Conservation (phyloP, 768 basidiomycete genomes). For the Termitomyces sp. region DNA sequence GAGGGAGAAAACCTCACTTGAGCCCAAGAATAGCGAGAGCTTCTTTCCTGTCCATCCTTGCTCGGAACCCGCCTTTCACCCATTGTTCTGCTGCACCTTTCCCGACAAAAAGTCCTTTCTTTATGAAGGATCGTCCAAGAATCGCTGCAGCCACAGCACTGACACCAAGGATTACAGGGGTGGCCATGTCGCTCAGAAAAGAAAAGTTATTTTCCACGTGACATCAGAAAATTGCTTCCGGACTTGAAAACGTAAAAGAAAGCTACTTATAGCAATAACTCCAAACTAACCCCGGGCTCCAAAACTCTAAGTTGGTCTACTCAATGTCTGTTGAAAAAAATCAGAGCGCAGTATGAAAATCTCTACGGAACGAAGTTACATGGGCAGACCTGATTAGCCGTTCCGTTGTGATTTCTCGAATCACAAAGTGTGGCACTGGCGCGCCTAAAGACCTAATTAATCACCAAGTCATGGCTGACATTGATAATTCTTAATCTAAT, state of each 20-base stretch:
- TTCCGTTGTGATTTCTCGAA: neutral
- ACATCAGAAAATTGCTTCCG: neutral
- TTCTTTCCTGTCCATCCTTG: slow-evolving; percentile 95
- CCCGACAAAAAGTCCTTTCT: slow-evolving; percentile 53
- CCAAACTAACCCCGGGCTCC: neutral
- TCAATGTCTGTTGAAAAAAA: neutral
- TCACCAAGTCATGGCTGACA: neutral
- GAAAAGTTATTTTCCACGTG: slow-evolving; percentile 8
- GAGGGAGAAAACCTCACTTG: slow-evolving; percentile 54
- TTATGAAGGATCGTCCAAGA: slow-evolving; percentile 65
- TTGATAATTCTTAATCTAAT: neutral
- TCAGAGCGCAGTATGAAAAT: neutral
- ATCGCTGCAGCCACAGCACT: slow-evolving; percentile 74
- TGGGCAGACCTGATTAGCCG: too few relatives aligned
- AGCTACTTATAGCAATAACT: neutral
- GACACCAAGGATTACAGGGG: slow-evolving; percentile 70
- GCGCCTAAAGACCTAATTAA: neutral
- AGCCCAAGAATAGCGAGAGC: slow-evolving; percentile 88
- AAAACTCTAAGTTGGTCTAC: neutral
- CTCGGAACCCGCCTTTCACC: slow-evolving; percentile 89
- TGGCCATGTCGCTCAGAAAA: slow-evolving; percentile 51
- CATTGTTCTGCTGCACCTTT: slow-evolving; percentile 73
- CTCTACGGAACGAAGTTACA: neutral
- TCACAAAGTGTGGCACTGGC: neutral
- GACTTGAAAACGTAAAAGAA: neutral